Base-by-base conservation (phyloP, 176 grass and related monocot genomes). In the Cymbopogon citratus region DNA sequence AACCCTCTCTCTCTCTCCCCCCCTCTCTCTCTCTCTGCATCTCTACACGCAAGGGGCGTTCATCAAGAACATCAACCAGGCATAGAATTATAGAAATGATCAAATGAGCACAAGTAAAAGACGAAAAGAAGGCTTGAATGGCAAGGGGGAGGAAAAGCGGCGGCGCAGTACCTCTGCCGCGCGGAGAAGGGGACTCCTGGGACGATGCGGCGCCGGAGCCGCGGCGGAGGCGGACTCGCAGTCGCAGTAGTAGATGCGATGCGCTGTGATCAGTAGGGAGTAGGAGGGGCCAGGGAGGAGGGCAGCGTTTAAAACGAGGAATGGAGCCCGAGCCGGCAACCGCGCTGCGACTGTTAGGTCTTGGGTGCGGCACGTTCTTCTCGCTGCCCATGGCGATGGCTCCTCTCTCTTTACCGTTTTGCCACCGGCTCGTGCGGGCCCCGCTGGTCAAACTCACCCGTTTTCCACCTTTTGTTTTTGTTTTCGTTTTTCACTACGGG, bases 271-370 rank as follows among this genome's bases (percentile, higher is more conserved):
- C 40, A n/a, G 43, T 7, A 9, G 36, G 38, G 46, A 62, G 64
- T 1, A 40, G 38, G 1, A 36, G 43, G 44, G 54, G 69, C 34
- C 45, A 78, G 5, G 18, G 38, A n/a, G 13, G 35, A 46, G 68
- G 77, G 56, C 38, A 34, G 75, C 45, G 89, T 78, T 75, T 80
- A 80, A 91, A 91, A 81, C 63, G 89, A 88, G 80, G 74, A 70
- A 5, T 59, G 46, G 25, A 26, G 52, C 5, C 19, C 14, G 71
- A 18, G 26, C 27, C 77, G 48, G 35, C 48, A 35, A 33, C 65
- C 40, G 11, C 27, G 36, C 61, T 49, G 41, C 69, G 44, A 65
- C 78, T 66, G 79, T 23, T 73, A 34, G 56, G 72, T 67, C 66
- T 23, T 73, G 43, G 56, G 72, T 67, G 74, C 66, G 15, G 41